Base-by-base conservation (phyloP, 257 asterid species). In the Ilex asprella region DNA sequence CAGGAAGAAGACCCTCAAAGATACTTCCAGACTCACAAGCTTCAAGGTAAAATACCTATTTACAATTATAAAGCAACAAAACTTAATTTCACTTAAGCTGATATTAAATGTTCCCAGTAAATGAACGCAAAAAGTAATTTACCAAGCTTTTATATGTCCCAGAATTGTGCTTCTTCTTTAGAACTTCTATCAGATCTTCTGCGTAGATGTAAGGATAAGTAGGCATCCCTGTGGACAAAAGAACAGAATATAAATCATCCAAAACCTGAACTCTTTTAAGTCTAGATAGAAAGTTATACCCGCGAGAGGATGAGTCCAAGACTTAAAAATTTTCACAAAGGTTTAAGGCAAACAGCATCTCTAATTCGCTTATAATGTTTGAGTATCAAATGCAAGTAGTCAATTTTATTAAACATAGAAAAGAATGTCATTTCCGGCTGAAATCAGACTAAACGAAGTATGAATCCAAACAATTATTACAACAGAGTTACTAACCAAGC, bases 21-120 rank as follows among this genome's bases (percentile, higher is more conserved):
- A 93, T 87, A 67, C 97, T 93, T 72, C 99, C 99, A 57, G 97
- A 35, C 75, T 93, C 99, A 60, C 99, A 93, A 70, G 99, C 94
- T 81, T 93, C 99, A 14, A 93, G 74, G 82, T 93, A 93, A 76
- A 93, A 84, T 46, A 89, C 99, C 99, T 92, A 8, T 30, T 30
- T 29, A 16, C 31, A 14, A 59, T 51, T 53, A 67, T 13, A 39
- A 41, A 8, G 60, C 10, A 39, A 32, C 63, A 11, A 52, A 50
- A 16, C 47, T 72, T 55, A 66, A 65, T 32, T 31, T 14, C 67
- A 29, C 63, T 35, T 0, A 35, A 35, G 8, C 41, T 35, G 41
- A 35, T 35, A 35, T 35, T 35, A 35, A 21, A 35, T 35, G 41
- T 35, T 4, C 41, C 8, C 41, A 35, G 8, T 35, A 35, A 35